Percentiles rank a stretch among this genome's conserved stretches.
Evolutionary conservation across 2,329 filamentous ascomycete species (phyloP).

Genomic region (Cladosporium colombiae): DNA sequence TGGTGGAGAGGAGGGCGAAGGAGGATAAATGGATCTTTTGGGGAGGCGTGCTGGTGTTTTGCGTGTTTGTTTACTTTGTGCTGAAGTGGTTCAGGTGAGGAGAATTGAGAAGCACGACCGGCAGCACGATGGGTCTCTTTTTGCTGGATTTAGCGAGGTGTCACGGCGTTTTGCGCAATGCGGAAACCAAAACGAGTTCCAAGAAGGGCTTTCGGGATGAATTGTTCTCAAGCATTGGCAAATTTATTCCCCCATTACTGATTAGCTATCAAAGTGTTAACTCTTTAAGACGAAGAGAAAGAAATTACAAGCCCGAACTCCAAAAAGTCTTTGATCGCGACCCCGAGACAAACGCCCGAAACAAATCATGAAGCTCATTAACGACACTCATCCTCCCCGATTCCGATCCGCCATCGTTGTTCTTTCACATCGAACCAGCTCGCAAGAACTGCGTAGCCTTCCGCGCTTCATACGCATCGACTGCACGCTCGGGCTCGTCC

Average conservation of each 20-base stretch:
- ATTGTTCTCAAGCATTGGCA: not conserved
- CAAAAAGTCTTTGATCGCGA: not conserved
- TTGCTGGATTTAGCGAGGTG: conserved; percentile 17
- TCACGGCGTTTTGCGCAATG: conserved; percentile 6
- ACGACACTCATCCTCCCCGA: not conserved
- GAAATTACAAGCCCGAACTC: not conserved
- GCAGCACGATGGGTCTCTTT: not conserved
- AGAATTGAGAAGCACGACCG: not conserved
- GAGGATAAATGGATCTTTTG: conserved; percentile 99
- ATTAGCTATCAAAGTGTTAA: not conserved
- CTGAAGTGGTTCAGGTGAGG: conserved; percentile 75
- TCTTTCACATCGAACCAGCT: not conserved
- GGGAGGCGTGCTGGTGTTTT: conserved; percentile 81
- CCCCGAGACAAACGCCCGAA: not conserved
- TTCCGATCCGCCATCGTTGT: not conserved
- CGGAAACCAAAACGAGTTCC: not conserved
- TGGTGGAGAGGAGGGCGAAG: conserved; percentile 86
- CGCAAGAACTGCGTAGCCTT: not conserved
- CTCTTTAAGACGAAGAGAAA: not conserved
- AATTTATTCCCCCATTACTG: not conserved
- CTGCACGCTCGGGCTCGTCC: not conserved
- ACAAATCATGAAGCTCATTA: conserved; percentile 6
- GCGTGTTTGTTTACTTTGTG: conserved; percentile 88
- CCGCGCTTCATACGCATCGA: not conserved
- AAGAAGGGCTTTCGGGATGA: not conserved